A percentile compares a stretch with the other conserved stretches of the same genome.
These are phyloP conservation scores for Cutaneotrichosporon cavernicola DNA, from an alignment of 1,284 basidiomycete genomes.

Conservation along the genomic window DNA sequence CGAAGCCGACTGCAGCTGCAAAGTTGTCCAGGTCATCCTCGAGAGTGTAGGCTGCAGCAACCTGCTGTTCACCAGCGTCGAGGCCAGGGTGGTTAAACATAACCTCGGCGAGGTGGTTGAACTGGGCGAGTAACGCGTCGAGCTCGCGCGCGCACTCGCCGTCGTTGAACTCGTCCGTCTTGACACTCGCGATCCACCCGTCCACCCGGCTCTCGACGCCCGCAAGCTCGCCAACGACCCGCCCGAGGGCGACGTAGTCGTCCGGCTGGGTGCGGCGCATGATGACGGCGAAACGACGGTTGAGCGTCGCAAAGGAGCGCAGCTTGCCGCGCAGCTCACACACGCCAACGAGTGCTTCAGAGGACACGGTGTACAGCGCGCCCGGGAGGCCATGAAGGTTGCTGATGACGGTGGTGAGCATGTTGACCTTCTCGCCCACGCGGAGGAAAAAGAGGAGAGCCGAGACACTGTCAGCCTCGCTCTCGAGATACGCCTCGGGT, in stretches of 20 bases:
- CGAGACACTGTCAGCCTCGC: conserved; percentile 78
- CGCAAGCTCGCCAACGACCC: conserved; percentile 76
- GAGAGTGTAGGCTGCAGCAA: conserved; percentile 74
- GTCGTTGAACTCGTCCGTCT: conserved; percentile 85
- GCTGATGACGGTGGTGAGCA: conserved; percentile 76
- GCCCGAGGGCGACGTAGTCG: conserved; percentile 78
- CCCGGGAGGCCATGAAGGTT: conserved; percentile 79
- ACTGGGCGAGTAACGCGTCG: conserved; percentile 77
- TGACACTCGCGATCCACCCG: conserved; percentile 78
- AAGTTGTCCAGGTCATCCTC: conserved; percentile 91
- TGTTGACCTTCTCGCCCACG: conserved; percentile 75
- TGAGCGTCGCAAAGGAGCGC: conserved; percentile 71
- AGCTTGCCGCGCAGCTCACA: conserved; percentile 87
- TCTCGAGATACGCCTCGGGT: conserved; percentile 78
- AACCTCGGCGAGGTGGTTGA: conserved; percentile 82
- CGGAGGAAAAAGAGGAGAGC: conserved; percentile 90
- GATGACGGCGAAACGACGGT: conserved; percentile 81
- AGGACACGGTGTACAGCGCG: conserved; percentile 71
- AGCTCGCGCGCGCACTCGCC: conserved; percentile 87
- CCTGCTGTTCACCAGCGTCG: conserved; percentile 81
- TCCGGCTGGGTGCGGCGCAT: conserved; percentile 74
- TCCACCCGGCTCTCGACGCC: conserved; percentile 89
- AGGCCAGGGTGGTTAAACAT: conserved; percentile 77
- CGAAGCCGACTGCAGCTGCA: conserved; percentile 79
- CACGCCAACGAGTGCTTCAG: conserved; percentile 77